These are phyloP conservation scores for Trichoderma sp. DNA, from an alignment of 2,329 filamentous ascomycete genomes.

Conservation along the genomic window DNA sequence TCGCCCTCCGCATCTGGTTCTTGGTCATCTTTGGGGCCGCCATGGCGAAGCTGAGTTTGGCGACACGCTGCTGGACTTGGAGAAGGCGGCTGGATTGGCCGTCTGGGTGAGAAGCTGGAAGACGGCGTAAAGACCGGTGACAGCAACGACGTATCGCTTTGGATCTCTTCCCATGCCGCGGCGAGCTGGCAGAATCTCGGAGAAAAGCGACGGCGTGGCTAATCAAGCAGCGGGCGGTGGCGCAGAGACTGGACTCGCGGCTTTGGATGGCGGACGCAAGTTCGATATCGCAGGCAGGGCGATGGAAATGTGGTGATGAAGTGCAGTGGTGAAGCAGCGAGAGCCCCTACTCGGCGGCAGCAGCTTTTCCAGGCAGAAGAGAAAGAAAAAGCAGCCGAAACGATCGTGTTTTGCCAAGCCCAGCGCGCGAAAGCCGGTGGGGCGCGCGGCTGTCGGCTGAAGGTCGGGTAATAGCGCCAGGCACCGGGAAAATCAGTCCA, in stretches of 20 bases:
- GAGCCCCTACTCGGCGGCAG: slow-evolving; percentile 2
- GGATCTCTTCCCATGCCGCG: slow-evolving; percentile 38
- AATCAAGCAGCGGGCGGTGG: background rate
- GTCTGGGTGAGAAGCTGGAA: slow-evolving; percentile 37
- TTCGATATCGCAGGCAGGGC: background rate
- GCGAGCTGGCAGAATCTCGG: slow-evolving; percentile 6
- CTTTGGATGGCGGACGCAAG: background rate
- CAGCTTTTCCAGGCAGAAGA: background rate
- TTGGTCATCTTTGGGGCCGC: slow-evolving; percentile 75
- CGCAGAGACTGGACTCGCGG: background rate
- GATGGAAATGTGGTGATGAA: too few species aligned
- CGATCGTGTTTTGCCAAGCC: background rate
- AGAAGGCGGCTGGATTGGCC: slow-evolving; percentile 30
- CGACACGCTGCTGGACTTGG: slow-evolving; percentile 29
- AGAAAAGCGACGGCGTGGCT: background rate
- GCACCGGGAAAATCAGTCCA: background rate
- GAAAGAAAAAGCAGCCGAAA: background rate
- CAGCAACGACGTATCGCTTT: slow-evolving; percentile 35
- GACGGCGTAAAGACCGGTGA: slow-evolving; percentile 35
- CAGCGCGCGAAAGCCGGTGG: background rate
- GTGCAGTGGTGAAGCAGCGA: background rate
- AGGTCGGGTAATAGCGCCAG: slow-evolving; percentile 1
- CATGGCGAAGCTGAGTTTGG: slow-evolving; percentile 44
- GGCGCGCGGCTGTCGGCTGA: slow-evolving; percentile 17
- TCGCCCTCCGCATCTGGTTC: slow-evolving; percentile 87